Evolutionary conservation across 768 basidiomycete species (phyloP), one percentile per base, ranked within the genome.

Genomic region (Mrakia hoshinonis): DNA sequence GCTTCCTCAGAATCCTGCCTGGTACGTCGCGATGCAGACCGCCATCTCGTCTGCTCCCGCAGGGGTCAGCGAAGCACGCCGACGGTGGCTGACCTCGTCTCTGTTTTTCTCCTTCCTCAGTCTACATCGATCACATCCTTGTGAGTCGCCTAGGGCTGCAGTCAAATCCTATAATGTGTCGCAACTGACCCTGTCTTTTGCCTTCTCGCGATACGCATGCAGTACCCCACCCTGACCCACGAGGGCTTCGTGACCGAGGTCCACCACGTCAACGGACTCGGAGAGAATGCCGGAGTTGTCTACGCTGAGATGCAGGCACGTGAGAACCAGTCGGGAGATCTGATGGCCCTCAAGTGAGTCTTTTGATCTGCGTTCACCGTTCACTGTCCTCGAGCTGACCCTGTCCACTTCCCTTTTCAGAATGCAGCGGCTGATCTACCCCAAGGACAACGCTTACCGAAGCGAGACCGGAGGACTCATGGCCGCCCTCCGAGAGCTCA

Each of bases 391-490:
- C 34, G 20, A 72, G 52, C 73, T 68, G 36, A 24, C 29, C 24
- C 29, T 47, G 46, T 31, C 71, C 47, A 55, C 77, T 20, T 68
- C 34, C 55, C 26, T 67, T 39, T 7, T n/a, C 76, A 94, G 91
- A 43, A 81, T 85, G 70, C 92, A 96, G 77, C 86, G 88, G 29
- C 79, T 88, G n/a, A 76, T 92, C 47, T 91, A 96, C 76, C 89
- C 90, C 36, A 80, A 84, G 48, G 86, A 84, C 24, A 97, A 90
- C 77, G 96, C 87, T 9, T 96, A 98, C 77, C 85, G 94, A 34
- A 94, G 92, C 75, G 96, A 99, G 83, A 98, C 94, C 0, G 96
- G 96, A 26, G 96, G 96, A 34, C 81, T 98, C 47, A 93, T 97
- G 91, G 87, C 90, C 73, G 91, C 91, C 2, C 81, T 99, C 31